These are phyloP conservation scores for Lanmaoa pseudosensibilis DNA, from an alignment of 768 basidiomycete species.

Conservation along the genomic window DNA sequence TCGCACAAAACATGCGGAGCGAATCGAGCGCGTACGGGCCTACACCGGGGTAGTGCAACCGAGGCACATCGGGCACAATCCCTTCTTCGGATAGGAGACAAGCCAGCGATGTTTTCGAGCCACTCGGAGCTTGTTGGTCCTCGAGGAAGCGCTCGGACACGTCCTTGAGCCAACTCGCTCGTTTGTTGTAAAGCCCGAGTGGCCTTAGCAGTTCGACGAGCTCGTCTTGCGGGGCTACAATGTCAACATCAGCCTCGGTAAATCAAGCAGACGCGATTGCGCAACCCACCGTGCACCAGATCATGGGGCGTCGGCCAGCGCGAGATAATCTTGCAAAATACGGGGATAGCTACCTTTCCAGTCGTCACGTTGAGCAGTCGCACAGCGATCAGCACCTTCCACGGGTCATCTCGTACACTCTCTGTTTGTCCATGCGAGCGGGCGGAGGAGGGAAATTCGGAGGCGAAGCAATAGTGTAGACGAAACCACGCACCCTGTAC, in stretches of 20 bases:
- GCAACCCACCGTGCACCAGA: conserved; percentile 51
- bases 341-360: conserved; percentile 61
- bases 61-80: conserved; percentile 40
- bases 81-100: neutral
- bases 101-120: neutral
- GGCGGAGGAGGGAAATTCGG: neutral
- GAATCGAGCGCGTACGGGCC: conserved; percentile 76
- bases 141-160: conserved; percentile 53
- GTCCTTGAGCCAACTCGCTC: conserved; percentile 53
- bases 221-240: conserved; percentile 43
- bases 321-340: conserved; percentile 56
- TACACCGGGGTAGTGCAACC: conserved; percentile 62
- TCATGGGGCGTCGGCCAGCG: conserved; percentile 59
- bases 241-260: neutral
- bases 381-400: conserved; percentile 68
- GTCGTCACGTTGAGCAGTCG: conserved; percentile 71
- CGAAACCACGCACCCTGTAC: conserved; percentile 26
- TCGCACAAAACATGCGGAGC: conserved; percentile 65
- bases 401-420: conserved; percentile 53
- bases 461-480: neutral
- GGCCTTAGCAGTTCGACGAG: conserved; percentile 47
- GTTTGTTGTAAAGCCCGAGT: conserved; percentile 60
- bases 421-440: conserved; percentile 36
- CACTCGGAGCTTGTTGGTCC: conserved; percentile 35
- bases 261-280: neutral